Evolutionary conservation across 768 basidiomycete species (phyloP), one percentile per base, ranked within the genome.

Genomic region (Mycena indigotica): DNA sequence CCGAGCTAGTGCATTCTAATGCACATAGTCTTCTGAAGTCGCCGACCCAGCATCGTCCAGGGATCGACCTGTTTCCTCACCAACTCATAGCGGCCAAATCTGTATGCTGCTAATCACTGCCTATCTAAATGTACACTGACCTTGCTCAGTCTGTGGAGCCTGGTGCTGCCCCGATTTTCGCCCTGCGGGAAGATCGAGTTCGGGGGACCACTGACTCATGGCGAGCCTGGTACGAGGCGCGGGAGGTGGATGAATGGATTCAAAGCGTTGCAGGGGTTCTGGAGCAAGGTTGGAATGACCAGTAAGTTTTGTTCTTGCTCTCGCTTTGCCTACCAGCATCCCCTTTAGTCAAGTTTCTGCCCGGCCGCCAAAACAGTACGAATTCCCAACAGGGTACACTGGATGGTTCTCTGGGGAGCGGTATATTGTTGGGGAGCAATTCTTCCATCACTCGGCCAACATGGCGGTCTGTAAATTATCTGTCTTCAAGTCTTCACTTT

Each of bases 341-440:
- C n/a, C 30, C 24, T 55, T 45, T 57, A 92, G 91, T 62, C 76
- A 74, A 49, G 88, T 86, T 41, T 75, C 79, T 13, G 72, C 79
- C 53, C 82, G 84, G 38, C 81, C 82, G 5, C 70, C 77, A 38
- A 82, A 82, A 61, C 88, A 84, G 62, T 98, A 96, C 75, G 97
- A 99, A 75, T 98, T 99, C 76, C 93, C 97, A 0, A 93, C 92
- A 29, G 97, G 97, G 1, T 98, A 86, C 75, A 93, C 87, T 67
- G 79, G 84, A 10, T 86, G 85, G 66, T 97, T 95, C 72, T 90
- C 88, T 0, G 66, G 81, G 8, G 92, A 98, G 67, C 84, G 96
- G 29, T 91, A 86, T 71, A 77, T 81, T 56, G 86, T 93, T 15
- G 91, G 95, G 50, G 97, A 99, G 72, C 86, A 93, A 56, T 87